Conservation (phyloP, 164 flowering plant species). For the Litsea cubeba region DNA sequence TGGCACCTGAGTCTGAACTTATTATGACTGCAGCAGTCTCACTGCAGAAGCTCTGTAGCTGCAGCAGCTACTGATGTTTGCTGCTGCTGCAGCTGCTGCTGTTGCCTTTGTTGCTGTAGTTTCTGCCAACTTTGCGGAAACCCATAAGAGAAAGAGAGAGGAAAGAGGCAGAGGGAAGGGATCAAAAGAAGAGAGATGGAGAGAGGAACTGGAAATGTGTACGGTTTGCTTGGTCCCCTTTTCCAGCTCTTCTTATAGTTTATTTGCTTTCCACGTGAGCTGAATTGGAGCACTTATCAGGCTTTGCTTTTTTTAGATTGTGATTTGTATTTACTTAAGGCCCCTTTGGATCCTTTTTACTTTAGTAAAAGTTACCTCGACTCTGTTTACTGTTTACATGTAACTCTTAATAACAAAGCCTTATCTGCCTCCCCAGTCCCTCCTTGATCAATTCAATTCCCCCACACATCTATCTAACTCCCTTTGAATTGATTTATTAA, state of each 20-base stretch:
- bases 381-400: too few relatives aligned
- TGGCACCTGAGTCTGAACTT: slow-evolving; percentile 26
- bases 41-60: slow-evolving; percentile 20
- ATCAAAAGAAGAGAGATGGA: not conserved
- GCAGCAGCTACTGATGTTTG: slow-evolving; percentile 13
- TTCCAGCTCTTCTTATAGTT: too few relatives aligned
- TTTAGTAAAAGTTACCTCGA: too few relatives aligned
- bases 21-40: slow-evolving; percentile 25
- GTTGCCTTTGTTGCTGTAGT: slow-evolving; percentile 25
- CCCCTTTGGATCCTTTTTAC: not conserved
- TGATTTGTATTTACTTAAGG: not conserved
- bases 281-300: not conserved
- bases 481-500: too few relatives aligned
- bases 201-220: not conserved
- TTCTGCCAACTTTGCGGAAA: slow-evolving; percentile 38
- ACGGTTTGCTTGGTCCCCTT: not conserved
- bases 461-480: too few relatives aligned
- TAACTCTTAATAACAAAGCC: too few relatives aligned
- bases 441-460: too few relatives aligned
- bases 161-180: not conserved
- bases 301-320: not conserved
- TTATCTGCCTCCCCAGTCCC: too few relatives aligned
- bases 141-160: slow-evolving; percentile 17
- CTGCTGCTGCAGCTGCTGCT: slow-evolving; percentile 12
- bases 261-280: too few relatives aligned